These are phyloP conservation scores for Hyaloperonospora brassicae DNA, from an alignment of 352 stramenopile species.

Conservation along the genomic window DNA sequence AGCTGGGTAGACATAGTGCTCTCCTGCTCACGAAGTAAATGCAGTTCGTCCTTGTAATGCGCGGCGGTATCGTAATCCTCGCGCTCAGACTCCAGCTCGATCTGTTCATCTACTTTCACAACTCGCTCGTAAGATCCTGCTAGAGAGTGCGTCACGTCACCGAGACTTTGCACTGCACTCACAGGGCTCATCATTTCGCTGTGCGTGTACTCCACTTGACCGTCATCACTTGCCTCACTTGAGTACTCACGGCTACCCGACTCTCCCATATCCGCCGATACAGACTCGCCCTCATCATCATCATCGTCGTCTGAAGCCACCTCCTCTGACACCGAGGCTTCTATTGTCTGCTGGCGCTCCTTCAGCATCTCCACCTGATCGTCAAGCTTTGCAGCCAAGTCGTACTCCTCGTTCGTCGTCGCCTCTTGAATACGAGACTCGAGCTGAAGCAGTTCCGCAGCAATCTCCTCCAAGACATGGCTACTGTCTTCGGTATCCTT, in stretches of 20 bases:
- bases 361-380: constrained; percentile 63
- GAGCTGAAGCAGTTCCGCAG: constrained; percentile 46
- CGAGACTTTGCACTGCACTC: constrained; percentile 20
- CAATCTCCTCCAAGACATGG: constrained; percentile 45
- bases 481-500: constrained; percentile 25
- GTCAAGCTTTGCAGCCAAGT: constrained; percentile 65
- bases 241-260: constrained; percentile 20
- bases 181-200: constrained; percentile 35
- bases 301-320: constrained; percentile 14
- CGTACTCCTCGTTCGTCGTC: constrained; percentile 77
- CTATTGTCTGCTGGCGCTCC: constrained; percentile 36
- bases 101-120: constrained; percentile 55
- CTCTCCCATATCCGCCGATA: constrained; percentile 11
- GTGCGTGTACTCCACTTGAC: constrained; percentile 20
- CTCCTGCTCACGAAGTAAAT: constrained; percentile 47
- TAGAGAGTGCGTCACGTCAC: constrained; percentile 36
- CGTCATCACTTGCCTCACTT: constrained; percentile 16
- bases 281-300: constrained; percentile 6
- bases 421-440: constrained; percentile 64
- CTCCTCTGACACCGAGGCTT: constrained; percentile 22
- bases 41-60: constrained; percentile 53
- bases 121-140: constrained; percentile 37
- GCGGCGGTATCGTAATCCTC: constrained; percentile 62
- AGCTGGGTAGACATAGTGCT: constrained; percentile 30
- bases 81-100: constrained; percentile 58